Percentiles rank a stretch among this genome's conserved stretches.
Evolutionary conservation across 345 rosid genomes (phyloP).

Genomic region (Cardamine resedifolia): DNA sequence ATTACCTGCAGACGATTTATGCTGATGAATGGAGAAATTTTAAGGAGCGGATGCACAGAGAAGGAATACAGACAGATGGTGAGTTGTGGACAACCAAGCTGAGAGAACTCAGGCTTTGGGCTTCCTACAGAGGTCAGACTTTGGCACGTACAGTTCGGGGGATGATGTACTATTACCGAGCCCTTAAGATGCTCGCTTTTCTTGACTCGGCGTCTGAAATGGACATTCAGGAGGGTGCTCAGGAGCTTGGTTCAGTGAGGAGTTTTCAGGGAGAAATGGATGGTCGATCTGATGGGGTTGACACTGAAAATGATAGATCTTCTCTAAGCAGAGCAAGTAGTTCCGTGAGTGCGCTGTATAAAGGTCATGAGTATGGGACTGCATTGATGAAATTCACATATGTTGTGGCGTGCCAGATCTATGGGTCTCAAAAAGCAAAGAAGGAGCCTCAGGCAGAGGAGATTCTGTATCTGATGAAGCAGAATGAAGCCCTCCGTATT

Average conservation of each 20-base stretch:
- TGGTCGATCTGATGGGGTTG: constrained; percentile 34
- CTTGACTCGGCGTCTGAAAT: constrained; percentile 97
- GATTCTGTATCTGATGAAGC: constrained; percentile 66
- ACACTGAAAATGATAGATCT: constrained; percentile 48
- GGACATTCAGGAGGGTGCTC: constrained; percentile 77
- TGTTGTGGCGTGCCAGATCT: constrained; percentile 80
- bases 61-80: constrained; percentile 66
- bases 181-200: constrained; percentile 91
- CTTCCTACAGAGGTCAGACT: constrained; percentile 97
- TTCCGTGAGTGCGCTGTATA: constrained; percentile 63
- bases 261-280: constrained; percentile 38
- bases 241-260: constrained; percentile 79
- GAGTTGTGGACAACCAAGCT: constrained; percentile 76
- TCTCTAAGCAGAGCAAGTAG: constrained; percentile 53
- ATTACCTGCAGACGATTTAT: constrained; percentile 89
- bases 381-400: constrained; percentile 88
- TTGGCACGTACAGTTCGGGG: constrained; percentile 94
- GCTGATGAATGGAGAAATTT: constrained; percentile 94
- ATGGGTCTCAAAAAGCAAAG: constrained; percentile 74
- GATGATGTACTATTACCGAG: constrained; percentile 98
- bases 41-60: constrained; percentile 86
- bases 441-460: constrained; percentile 79
- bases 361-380: constrained; percentile 79
- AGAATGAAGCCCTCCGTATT: constrained; percentile 81
- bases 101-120: constrained; percentile 96